These are phyloP conservation scores for Suillus luteus DNA, from an alignment of 768 basidiomycete species.

Conservation along the genomic window DNA sequence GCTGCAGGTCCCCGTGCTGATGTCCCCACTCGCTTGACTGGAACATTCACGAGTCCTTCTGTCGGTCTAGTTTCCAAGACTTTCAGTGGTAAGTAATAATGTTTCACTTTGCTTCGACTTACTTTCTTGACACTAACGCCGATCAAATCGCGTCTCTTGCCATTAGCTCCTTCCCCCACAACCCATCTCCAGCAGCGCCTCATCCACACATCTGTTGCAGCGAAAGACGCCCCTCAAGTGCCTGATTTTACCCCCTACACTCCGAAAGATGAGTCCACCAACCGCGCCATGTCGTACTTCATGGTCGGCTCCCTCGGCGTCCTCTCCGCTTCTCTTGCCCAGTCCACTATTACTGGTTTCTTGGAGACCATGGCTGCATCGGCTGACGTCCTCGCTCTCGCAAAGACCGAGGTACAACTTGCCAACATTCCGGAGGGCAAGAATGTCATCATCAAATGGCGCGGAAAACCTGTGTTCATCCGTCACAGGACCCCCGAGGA, in stretches of 20 bases:
- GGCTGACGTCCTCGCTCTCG: constrained; percentile 95
- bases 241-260: constrained; percentile 90
- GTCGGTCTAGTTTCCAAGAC: constrained; percentile 66
- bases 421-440: constrained; percentile 92
- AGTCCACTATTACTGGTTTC: constrained; percentile 92
- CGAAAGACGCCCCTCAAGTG: constrained; percentile 74
- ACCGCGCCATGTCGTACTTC: constrained; percentile 84
- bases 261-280: constrained; percentile 59
- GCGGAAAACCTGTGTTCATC: constrained; percentile 99
- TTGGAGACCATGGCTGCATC: constrained; percentile 95
- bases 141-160: constrained; percentile 12
- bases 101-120: constrained; percentile 13
- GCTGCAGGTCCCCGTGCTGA: constrained; percentile 59
- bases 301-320: constrained; percentile 92
- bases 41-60: constrained; percentile 48
- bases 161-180: constrained; percentile 50
- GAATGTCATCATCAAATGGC: constrained; percentile 98
- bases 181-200: constrained; percentile 64
- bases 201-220: constrained; percentile 73
- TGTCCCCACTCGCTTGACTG: constrained; percentile 62
- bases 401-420: constrained; percentile 96
- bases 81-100: constrained; percentile 53
- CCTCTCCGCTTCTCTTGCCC: constrained; percentile 91
- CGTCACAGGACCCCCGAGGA: constrained; percentile 91
- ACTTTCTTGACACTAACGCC: constrained; percentile 19